phyloP scores from a whole-genome alignment of 805 yeast genomes.

The Yarrowia yakushimensis region DNA sequence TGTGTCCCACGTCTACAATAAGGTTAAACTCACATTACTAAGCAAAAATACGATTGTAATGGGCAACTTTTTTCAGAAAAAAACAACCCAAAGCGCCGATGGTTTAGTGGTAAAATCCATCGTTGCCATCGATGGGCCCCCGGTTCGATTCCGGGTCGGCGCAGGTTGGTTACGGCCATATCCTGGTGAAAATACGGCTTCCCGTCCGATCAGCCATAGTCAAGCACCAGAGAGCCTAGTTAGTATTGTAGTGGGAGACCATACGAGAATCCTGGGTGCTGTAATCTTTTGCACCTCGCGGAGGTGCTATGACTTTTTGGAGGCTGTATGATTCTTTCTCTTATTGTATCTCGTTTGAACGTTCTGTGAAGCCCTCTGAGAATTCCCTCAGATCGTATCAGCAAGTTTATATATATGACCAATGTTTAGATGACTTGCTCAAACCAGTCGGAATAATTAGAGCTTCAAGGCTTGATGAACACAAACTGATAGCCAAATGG shows the following conservation, averaged over 20 bases:
- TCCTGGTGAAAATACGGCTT: slow-evolving; percentile 2
- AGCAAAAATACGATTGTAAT: too few relatives aligned
- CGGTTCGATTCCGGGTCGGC: slow-evolving; percentile 7
- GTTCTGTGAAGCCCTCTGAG: too few relatives aligned
- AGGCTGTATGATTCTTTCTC: too few relatives aligned
- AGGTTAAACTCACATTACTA: too few relatives aligned
- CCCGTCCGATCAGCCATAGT: slow-evolving; percentile 2
- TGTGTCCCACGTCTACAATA: too few relatives aligned
- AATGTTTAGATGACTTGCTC: too few relatives aligned
- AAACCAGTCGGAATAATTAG: too few relatives aligned
- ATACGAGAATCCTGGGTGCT: slow-evolving; percentile 2
- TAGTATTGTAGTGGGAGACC: slow-evolving; percentile 1
- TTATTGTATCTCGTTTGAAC: background rate
- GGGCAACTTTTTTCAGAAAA: background rate
- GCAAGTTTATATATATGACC: too few relatives aligned
- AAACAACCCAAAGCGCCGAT: background rate
- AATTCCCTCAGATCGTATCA: too few relatives aligned
- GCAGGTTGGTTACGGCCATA: background rate
- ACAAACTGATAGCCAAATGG: too few relatives aligned
- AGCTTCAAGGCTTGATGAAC: too few relatives aligned
- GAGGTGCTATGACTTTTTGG: too few relatives aligned
- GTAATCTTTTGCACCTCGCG: background rate
- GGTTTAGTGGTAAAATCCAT: slow-evolving; percentile 3
- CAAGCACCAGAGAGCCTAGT: background rate
- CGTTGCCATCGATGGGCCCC: slow-evolving; percentile 8